Evolutionary conservation across 2,329 filamentous ascomycete species (phyloP).

Genomic region (Aspergillus fischeri): DNA sequence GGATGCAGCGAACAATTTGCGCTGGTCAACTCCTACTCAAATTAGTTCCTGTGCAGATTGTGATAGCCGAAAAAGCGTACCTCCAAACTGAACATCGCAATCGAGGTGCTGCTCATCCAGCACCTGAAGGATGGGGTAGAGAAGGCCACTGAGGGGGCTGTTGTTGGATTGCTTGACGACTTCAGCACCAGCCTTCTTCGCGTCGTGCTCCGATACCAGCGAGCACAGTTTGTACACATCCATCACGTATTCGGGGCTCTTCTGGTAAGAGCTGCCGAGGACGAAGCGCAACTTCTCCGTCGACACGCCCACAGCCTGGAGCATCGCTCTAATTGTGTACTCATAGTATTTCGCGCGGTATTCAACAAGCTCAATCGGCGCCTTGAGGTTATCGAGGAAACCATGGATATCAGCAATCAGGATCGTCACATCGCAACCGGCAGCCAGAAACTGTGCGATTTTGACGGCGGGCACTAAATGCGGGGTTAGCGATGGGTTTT

Average conservation of each 20-base stretch:
- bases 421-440: conserved; percentile 77
- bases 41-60: neutral
- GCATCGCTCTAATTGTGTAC: conserved; percentile 67
- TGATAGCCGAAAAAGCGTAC: conserved; percentile 37
- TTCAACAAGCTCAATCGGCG: conserved; percentile 81
- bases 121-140: conserved; percentile 85
- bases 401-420: conserved; percentile 65
- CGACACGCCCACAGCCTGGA: conserved; percentile 73
- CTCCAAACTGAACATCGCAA: conserved; percentile 85
- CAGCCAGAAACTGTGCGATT: conserved; percentile 79
- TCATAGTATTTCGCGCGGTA: conserved; percentile 81
- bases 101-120: conserved; percentile 86
- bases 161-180: conserved; percentile 89
- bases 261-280: conserved; percentile 77
- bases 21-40: conserved; percentile 48
- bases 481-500: conserved; percentile 1
- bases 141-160: conserved; percentile 66
- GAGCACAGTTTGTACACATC: conserved; percentile 75
- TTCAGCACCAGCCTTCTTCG: conserved; percentile 86
- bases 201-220: conserved; percentile 61
- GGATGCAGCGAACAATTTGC: conserved; percentile 50
- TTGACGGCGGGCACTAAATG: conserved; percentile 70
- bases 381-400: conserved; percentile 56
- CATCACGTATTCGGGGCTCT: conserved; percentile 67
- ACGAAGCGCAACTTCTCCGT: conserved; percentile 79